Percentiles rank a stretch among this genome's conserved stretches.
Evolutionary conservation across 2,329 filamentous ascomycete genomes (phyloP).

Genomic region (Leptographium flavum): DNA sequence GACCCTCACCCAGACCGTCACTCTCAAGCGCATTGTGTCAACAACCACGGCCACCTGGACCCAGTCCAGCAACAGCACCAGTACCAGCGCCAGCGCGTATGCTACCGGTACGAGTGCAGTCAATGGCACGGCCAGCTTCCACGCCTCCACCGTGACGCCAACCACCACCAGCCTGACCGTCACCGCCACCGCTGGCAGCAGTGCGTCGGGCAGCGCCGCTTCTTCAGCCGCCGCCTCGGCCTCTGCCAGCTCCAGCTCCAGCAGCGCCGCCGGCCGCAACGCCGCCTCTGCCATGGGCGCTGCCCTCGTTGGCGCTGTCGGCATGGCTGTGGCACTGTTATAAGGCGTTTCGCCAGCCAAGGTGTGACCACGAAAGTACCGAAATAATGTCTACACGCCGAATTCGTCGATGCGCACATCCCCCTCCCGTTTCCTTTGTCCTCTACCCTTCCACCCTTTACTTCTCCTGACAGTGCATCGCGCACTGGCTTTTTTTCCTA

Average conservation of each 20-base stretch:
- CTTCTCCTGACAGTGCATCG: background rate
- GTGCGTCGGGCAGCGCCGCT: conserved; percentile 16
- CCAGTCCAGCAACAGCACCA: conserved; percentile 10
- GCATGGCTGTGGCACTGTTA: conserved; percentile 29
- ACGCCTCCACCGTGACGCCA: conserved; percentile 9
- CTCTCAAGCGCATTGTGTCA: conserved; percentile 19
- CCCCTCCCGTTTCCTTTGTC: conserved; percentile 15
- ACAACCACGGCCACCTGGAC: conserved; percentile 21
- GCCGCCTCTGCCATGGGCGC: conserved; percentile 31
- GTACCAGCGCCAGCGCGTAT: conserved; percentile 12
- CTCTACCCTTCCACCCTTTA: background rate
- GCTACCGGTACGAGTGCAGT: conserved; percentile 15
- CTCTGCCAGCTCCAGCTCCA: conserved; percentile 23
- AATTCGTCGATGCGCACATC: conserved; percentile 18
- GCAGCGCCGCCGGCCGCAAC: conserved; percentile 32
- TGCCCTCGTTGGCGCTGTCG: conserved; percentile 19
- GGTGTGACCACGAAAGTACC: conserved; percentile 5
- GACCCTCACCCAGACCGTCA: conserved; percentile 33
- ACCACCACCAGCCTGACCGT: conserved; percentile 17
- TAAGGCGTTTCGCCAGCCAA: conserved; percentile 19
- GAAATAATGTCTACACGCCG: conserved; percentile 3
- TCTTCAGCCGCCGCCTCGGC: conserved; percentile 17
- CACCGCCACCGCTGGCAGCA: conserved; percentile 14
- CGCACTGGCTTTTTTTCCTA: background rate
- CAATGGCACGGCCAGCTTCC: conserved; percentile 1